Evolutionary conservation across 106 monocot genomes (phyloP), one percentile per base, ranked within the genome.

Genomic region (Platanthera guangdongensis): DNA sequence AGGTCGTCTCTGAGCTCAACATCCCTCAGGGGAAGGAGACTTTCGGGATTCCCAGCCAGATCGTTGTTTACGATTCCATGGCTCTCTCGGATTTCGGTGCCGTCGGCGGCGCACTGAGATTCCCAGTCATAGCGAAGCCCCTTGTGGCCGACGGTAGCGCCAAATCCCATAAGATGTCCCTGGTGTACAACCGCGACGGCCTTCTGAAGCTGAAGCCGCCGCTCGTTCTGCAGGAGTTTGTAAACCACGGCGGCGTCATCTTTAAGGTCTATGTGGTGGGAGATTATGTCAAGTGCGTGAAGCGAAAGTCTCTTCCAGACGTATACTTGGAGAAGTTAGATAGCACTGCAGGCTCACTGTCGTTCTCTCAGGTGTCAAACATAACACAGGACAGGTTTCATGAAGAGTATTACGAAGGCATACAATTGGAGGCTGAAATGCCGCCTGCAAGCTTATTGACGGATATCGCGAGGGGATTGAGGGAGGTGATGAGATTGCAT

Each of bases 231-330:
- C 91, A 91, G 71, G 88, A 91, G 71, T 91, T 91, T 52, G 84
- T 91, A 22, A 86, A 91, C 64, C 91, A 88, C 50, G 91, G 88
- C 0, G 91, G 91, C 6, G 81, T 91, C 71, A 81, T 91, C 57
- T 88, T 88, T 81, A 91, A 91, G 80, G 86, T 91, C 9, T 91
- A 88, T 62, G 91, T 91, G 25, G 85, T 82, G 12, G 91, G 86
- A 9, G 91, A 91, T 51, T 74, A 81, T 48, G 85, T 86, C 47
- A 79, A 79, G 75, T 91, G 91, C 70, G 91, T 91, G 32, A 87
- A 86, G 82, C 74, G 91, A 32, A 83, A 80, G 64, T 91, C 91
- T 7, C 78, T 91, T 16, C 91, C 88, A 7, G 91, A 91, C 73
- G 77, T 88, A 11, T 68, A 85, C 45, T 71, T 76, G 48, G 82